A percentile compares a stretch with the other conserved stretches of the same genome.
Conservation (phyloP, 345 rosid species). For the Draba incana region DNA sequence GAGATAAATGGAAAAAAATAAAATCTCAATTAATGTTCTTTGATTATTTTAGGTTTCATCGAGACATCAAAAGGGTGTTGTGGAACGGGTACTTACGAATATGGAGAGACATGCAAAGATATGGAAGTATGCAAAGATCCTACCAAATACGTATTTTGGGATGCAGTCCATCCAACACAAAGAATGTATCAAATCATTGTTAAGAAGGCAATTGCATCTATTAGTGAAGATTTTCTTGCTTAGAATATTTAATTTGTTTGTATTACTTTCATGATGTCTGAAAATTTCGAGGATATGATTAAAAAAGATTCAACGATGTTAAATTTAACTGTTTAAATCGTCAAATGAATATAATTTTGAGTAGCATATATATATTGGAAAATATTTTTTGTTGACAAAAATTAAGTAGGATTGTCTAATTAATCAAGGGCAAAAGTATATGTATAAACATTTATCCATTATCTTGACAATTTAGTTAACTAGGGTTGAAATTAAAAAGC, state of each 20-base stretch:
- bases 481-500: too few species aligned
- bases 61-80: constrained; percentile 74
- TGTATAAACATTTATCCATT: too few species aligned
- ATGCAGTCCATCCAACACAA: constrained; percentile 83
- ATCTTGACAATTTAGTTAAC: too few species aligned
- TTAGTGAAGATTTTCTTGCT: constrained; percentile 39
- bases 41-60: constrained; percentile 48
- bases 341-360: background rate
- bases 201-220: constrained; percentile 47
- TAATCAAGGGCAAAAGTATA: too few species aligned
- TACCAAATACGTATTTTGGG: constrained; percentile 74
- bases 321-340: background rate
- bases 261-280: constrained; percentile 2
- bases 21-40: background rate
- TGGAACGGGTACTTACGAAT: constrained; percentile 72
- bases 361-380: background rate
- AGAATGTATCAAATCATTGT: constrained; percentile 70
- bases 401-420: too few species aligned
- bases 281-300: background rate
- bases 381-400: too few species aligned
- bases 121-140: constrained; percentile 63
- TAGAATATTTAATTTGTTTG: constrained; percentile 11
- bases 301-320: background rate
- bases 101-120: constrained; percentile 72
- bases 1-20: background rate